These are phyloP conservation scores for Tolypocladium nubicola DNA, from an alignment of 2,329 filamentous ascomycete genomes.

Conservation along the genomic window DNA sequence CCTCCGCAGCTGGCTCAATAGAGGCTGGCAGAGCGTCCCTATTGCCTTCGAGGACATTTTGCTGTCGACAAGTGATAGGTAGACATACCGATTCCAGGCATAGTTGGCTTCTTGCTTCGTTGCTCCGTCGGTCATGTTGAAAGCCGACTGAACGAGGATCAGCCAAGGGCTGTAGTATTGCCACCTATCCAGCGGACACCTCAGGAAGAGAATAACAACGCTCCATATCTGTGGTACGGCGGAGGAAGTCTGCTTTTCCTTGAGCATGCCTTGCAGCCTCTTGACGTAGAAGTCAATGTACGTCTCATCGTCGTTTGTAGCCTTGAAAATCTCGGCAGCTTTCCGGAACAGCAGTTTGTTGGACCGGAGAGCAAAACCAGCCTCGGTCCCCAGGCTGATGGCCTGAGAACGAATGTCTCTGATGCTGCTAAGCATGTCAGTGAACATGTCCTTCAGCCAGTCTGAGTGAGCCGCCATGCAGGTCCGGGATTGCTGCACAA, in stretches of 20 bases:
- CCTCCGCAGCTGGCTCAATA: slow-evolving; percentile 57
- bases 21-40: slow-evolving; percentile 50
- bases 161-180: slow-evolving; percentile 66
- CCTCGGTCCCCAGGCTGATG: slow-evolving; percentile 62
- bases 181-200: slow-evolving; percentile 58
- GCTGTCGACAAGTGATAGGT: slow-evolving; percentile 55
- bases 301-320: slow-evolving; percentile 38
- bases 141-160: slow-evolving; percentile 67
- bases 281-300: slow-evolving; percentile 62
- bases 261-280: slow-evolving; percentile 58
- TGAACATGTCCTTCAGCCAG: slow-evolving; percentile 77
- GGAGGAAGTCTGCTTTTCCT: slow-evolving; percentile 37
- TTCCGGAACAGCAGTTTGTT: slow-evolving; percentile 58
- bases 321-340: slow-evolving; percentile 52
- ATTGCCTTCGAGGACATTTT: slow-evolving; percentile 34
- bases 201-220: slow-evolving; percentile 66
- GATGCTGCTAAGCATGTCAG: slow-evolving; percentile 67
- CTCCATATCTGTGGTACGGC: slow-evolving; percentile 86
- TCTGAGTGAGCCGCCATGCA: slow-evolving; percentile 62
- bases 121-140: slow-evolving; percentile 64
- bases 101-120: slow-evolving; percentile 69
- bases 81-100: slow-evolving; percentile 81
- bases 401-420: slow-evolving; percentile 68
- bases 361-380: slow-evolving; percentile 57
- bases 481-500: slow-evolving; percentile 60